Evolutionary conservation across 768 basidiomycete species (phyloP), one percentile per base, ranked within the genome.

Genomic region (Tephrocybe sp.): DNA sequence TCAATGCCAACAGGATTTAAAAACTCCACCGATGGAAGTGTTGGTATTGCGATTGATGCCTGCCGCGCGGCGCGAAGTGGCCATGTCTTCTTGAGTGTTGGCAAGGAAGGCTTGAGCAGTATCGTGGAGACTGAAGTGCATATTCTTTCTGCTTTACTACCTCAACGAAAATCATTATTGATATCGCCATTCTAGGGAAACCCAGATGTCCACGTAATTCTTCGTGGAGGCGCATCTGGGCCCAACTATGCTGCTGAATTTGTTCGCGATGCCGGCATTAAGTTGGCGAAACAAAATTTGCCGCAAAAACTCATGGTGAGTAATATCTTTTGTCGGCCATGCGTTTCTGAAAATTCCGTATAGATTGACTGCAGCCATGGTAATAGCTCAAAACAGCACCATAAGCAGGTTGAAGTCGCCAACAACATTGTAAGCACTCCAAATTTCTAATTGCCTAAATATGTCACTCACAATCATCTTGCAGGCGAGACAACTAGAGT

Each of bases 1-100:
- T 92, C 89, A 13, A 93, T 96, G 89, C 89, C 91, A 2, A 92
- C 94, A 4, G 97, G 97, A 7, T 98, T 99, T 83, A 99, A 99
- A 73, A 99, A 99, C 61, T 91, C 91, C 9, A 98, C 96, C 1
- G 97, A 98, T 59, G 97, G 97, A 31, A 86, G 85, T 24, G 82
- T 96, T 35, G 83, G 85, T 41, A 89, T 98, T 55, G 95, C 97
- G 0, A 80, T 98, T 37, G 95, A 99, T 68, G 96, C 96, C 2
- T 98, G 95, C 69, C 83, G 94, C 28, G 91, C 96, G 13, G 95
- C 97, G 15, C 81, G 84, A 51, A 80, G 81, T 48, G 90, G 91
- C 1, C 96, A 99, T 68, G 92, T 94, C 51, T 99, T 99, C 82
- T 78, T 99, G 15, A 89, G 87, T 58, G 97, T 99, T 26, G 97